A percentile compares a stretch with the other conserved stretches of the same genome.
Evolutionary conservation across 805 yeast species (phyloP).

Genomic region (Zygosaccharomyces siamensis): DNA sequence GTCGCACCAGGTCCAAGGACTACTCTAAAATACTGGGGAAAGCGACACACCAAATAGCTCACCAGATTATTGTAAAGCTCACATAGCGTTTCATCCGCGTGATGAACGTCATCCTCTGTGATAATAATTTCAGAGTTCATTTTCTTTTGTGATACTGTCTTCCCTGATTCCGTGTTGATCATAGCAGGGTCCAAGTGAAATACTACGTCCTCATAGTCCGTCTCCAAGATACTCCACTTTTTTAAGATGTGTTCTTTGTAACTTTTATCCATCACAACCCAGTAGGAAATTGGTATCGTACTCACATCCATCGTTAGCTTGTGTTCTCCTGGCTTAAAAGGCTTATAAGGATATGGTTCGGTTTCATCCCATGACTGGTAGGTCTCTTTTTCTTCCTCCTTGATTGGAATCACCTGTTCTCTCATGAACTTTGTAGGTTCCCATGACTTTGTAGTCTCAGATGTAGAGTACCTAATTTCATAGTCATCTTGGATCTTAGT

Average conservation of each 20-base stretch:
- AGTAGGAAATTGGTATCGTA: slow-evolving; percentile 45
- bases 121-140: slow-evolving; percentile 20
- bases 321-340: slow-evolving; percentile 58
- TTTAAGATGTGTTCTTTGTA: slow-evolving; percentile 46
- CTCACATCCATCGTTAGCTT: slow-evolving; percentile 60
- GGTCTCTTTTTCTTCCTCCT: slow-evolving; percentile 8
- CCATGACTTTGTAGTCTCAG: slow-evolving; percentile 6
- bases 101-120: slow-evolving; percentile 18
- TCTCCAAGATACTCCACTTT: slow-evolving; percentile 23
- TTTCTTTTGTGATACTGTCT: slow-evolving; percentile 19
- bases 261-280: slow-evolving; percentile 59
- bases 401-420: slow-evolving; percentile 31
- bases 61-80: slow-evolving; percentile 46
- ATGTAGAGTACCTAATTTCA: not conserved
- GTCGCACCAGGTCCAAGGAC: slow-evolving; percentile 19
- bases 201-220: slow-evolving; percentile 18
- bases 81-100: slow-evolving; percentile 37
- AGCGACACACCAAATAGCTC: slow-evolving; percentile 42
- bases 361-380: slow-evolving; percentile 36
- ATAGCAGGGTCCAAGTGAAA: slow-evolving; percentile 20
- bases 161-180: slow-evolving; percentile 11
- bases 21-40: slow-evolving; percentile 48
- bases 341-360: slow-evolving; percentile 47
- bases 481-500: not conserved
- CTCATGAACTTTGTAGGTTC: slow-evolving; percentile 32